Evolutionary conservation across 208 protist genomes (phyloP), one percentile per base, ranked within the genome.

Genomic region (Novymonas esmeraldas): DNA sequence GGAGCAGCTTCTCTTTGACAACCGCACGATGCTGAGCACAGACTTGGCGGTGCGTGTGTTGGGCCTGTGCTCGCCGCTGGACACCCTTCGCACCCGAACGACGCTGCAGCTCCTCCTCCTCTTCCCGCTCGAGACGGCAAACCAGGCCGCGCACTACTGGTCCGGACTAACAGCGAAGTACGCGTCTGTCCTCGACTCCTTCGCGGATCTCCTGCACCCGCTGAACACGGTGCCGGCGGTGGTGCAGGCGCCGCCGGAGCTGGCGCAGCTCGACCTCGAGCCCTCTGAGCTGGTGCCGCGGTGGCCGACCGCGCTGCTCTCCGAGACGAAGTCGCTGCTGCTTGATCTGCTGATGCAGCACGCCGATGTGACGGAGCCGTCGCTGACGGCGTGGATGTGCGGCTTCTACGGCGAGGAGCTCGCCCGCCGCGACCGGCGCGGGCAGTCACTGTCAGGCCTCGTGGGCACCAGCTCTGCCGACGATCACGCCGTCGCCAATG

Each of bases 291-390:
- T 78, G n/a, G 61, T 70, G 29, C 68, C 67, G 2, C 54, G 69
- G 20, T 74, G 71, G 62, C 31, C 56, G 9, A 45, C 55, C 1
- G 65, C 67, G 31, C 34, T 81, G 34, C 61, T 79, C 18, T 71
- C 65, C 2, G 80, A 85, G 22, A 87, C 76, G 6, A 88, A 88
- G 61, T 85, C 81, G 16, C 76, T 92, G n/a, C 70, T 94, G 55
- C 63, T 96, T 20, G 87, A 96, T 65, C 73, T 96, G 34, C 78
- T 96, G 24, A 92, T 92, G 65, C 64, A 79, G 44, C 79, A 95
- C 68, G 85, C 87, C 5, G 49, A 73, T 6, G 62, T 75, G 28
- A 69, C 67, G 10, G 73, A 82, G 75, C 81, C 74, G 13, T 88
- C 82, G 7, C 46, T 88, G 31, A 69, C 84, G 22, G 66, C 75